Evolutionary conservation across 192 early-diverging fungal genomes (phyloP), one percentile per base, ranked within the genome.

Genomic region (Kickxella alabastrina): DNA sequence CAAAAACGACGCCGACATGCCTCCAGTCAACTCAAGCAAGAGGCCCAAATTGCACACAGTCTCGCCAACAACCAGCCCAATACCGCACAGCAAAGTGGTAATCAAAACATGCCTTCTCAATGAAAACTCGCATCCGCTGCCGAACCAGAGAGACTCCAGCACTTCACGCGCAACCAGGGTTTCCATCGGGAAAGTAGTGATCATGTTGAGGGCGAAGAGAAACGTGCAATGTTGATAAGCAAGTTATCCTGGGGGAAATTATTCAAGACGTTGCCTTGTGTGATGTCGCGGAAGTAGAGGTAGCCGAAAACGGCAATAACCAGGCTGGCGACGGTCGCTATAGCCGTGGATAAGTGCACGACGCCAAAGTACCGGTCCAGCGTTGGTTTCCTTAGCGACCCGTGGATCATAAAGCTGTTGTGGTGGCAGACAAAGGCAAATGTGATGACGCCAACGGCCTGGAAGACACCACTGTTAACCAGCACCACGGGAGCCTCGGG

Each of bases 361-460:
- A 96, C 90, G 2, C 80, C 65, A 32, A 86, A 87, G 65, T 93
- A 89, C 17, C 92, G 82, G 52, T 92, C 86, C 29, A 95, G 73
- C 26, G 89, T 90, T 1, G 92, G 92, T 43, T 87, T 87, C 34
- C 82, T 75, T 35, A 95, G 63, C 8, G 91, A 89, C 10, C 85
- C 86, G 62, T 87, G 91, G 43, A 96, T 96, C 60, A 96, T 77
- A 57, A 94, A 92, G 28, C 87, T 90, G 64, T 94, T 96, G 73
- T 96, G 93, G 59, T 96, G 93, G 53, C 93, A 96, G 19, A 96
- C 93, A 79, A 93, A 96, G 1, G 93, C 92, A 77, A 95, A 95
- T 53, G 89, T 91, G 10, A 95, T 92, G 3, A 95, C 89, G 2
- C 89, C 91, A 32, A 95, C 86, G 0, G 90, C 86, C 50, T 89